Evolutionary conservation across 805 yeast genomes (phyloP).

Genomic region (Ogataea saltuana): DNA sequence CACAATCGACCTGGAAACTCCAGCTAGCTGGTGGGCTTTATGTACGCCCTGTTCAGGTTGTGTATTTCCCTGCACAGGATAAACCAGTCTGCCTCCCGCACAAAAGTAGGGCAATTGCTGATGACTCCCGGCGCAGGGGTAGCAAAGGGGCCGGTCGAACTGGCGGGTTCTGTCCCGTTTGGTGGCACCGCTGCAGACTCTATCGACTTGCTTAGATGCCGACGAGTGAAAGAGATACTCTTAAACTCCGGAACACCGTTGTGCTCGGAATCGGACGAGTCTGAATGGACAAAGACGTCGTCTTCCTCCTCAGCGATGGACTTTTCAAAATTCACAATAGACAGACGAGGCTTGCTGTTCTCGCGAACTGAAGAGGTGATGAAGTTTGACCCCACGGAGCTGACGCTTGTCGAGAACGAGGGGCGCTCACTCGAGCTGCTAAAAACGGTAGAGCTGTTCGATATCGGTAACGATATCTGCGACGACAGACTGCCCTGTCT

Average conservation of each 20-base stretch:
- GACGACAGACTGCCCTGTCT: slow-evolving; percentile 23
- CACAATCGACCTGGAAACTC: too few species aligned
- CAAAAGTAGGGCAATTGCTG: slow-evolving; percentile 33
- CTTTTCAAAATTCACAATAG: slow-evolving; percentile 17
- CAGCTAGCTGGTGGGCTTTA: slow-evolving; percentile 33
- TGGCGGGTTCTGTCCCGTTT: background rate
- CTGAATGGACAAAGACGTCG: slow-evolving; percentile 22
- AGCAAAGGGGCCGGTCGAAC: too few species aligned
- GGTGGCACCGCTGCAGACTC: background rate
- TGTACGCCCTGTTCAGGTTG: slow-evolving; percentile 69
- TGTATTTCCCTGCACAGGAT: slow-evolving; percentile 81
- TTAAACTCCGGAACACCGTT: slow-evolving; percentile 8
- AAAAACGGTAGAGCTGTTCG: slow-evolving; percentile 21
- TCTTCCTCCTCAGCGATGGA: slow-evolving; percentile 25
- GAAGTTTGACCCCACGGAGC: slow-evolving; percentile 23
- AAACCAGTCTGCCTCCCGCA: slow-evolving; percentile 85
- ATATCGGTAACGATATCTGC: slow-evolving; percentile 19
- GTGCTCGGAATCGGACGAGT: slow-evolving; percentile 20
- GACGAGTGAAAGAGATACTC: slow-evolving; percentile 8
- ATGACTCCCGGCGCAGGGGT: too few species aligned
- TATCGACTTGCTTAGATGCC: slow-evolving; percentile 4
- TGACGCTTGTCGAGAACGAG: slow-evolving; percentile 29
- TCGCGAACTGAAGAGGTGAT: slow-evolving; percentile 20
- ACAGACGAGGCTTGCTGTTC: slow-evolving; percentile 15
- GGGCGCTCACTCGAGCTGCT: slow-evolving; percentile 24